Conservation (phyloP, 1,284 basidiomycete genomes). For the Cystobasidium sp. region DNA sequence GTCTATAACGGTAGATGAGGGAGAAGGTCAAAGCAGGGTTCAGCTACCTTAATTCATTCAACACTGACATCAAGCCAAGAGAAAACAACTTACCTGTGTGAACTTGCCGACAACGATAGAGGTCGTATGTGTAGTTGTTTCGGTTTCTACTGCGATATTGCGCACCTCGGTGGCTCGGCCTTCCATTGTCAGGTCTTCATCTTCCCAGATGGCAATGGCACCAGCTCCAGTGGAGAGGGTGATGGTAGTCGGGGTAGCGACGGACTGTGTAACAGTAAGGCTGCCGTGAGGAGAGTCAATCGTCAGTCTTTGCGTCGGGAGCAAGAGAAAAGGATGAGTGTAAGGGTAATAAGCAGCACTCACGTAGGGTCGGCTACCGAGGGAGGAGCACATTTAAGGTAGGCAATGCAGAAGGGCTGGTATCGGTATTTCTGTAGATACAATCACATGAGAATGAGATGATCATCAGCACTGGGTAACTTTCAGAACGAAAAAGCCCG, state of each 20-base stretch:
- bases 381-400: slow-evolving; percentile 27
- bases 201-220: slow-evolving; percentile 21
- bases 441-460: neutral
- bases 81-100: slow-evolving; percentile 9
- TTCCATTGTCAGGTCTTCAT: slow-evolving; percentile 18
- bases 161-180: slow-evolving; percentile 17
- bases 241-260: slow-evolving; percentile 22
- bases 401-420: slow-evolving; percentile 31
- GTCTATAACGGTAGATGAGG: no score
- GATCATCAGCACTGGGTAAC: neutral
- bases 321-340: neutral
- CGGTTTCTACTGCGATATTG: slow-evolving; percentile 14
- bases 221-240: slow-evolving; percentile 21
- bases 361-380: slow-evolving; percentile 24
- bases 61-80: no score
- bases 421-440: slow-evolving; percentile 27
- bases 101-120: slow-evolving; percentile 25
- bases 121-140: slow-evolving; percentile 13
- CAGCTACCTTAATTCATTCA: no score
- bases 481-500: neutral
- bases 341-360: neutral
- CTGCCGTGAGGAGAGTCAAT: neutral
- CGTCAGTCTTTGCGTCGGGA: neutral
- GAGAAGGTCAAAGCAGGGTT: no score
- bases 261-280: neutral